phyloP scores from a whole-genome alignment of 305 asterid species.

The Coffea humblotiana region DNA sequence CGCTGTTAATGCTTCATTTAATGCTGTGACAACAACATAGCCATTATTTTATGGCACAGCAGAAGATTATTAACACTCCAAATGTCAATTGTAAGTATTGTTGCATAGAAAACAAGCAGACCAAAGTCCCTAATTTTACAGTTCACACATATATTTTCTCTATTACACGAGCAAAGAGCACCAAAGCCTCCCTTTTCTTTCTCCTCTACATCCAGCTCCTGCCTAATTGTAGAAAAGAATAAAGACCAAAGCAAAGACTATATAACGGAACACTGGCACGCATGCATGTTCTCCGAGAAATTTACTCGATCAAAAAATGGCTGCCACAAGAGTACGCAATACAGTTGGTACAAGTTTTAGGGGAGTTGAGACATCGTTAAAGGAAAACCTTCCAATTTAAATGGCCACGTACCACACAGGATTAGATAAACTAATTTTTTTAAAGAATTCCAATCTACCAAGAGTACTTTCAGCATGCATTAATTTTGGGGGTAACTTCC shows the following conservation, averaged over 20 bases:
- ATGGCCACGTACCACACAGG: slow-evolving; percentile 5
- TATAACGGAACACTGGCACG: background rate
- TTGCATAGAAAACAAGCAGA: too few species aligned
- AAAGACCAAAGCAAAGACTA: background rate
- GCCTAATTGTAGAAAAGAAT: too few species aligned
- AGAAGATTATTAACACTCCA: background rate
- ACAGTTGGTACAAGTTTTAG: background rate
- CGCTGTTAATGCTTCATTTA: slow-evolving; percentile 69
- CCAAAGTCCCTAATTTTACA: too few species aligned
- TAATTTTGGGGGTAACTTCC: too few species aligned
- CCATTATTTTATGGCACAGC: background rate
- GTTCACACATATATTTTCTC: too few species aligned
- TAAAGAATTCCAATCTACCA: slow-evolving; percentile 11
- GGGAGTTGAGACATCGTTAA: background rate
- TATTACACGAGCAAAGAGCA: too few species aligned
- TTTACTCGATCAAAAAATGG: too few species aligned
- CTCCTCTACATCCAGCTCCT: too few species aligned
- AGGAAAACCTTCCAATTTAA: background rate
- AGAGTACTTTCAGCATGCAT: background rate
- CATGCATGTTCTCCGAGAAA: too few species aligned
- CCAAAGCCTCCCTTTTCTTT: too few species aligned
- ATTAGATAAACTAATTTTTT: background rate
- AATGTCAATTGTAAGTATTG: background rate
- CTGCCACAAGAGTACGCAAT: background rate
- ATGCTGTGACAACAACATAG: slow-evolving; percentile 44